These are phyloP conservation scores for Aspergillus fumigatus DNA, from an alignment of 2,329 filamentous ascomycete species.

Conservation along the genomic window DNA sequence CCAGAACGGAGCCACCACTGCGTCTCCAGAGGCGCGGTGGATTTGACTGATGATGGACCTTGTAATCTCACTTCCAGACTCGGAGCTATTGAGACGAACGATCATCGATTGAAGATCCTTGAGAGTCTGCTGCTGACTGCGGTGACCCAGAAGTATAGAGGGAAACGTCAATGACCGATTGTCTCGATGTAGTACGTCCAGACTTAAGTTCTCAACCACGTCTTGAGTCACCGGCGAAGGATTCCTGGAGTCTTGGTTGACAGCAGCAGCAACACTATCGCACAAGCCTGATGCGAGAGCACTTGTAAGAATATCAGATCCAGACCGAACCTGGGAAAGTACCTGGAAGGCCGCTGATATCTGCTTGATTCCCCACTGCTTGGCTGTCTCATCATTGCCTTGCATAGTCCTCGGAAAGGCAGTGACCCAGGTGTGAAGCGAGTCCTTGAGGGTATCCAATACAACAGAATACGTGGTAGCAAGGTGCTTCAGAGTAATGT, in stretches of 20 bases:
- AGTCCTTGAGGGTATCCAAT: conserved; percentile 61
- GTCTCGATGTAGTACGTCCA: conserved; percentile 24
- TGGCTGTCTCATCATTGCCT: conserved; percentile 72
- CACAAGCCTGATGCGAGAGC: conserved; percentile 55
- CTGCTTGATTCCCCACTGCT: conserved; percentile 67
- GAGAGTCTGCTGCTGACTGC: conserved; percentile 64
- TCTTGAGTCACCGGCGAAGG: conserved; percentile 26
- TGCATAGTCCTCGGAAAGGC: conserved; percentile 80
- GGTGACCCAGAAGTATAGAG: conserved; percentile 58
- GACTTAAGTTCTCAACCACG: conserved; percentile 17
- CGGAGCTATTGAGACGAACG: conserved; percentile 49
- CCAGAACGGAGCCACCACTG: conserved; percentile 72
- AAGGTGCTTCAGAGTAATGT: conserved; percentile 53
- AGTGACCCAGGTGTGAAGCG: conserved; percentile 74
- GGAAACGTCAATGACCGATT: conserved; percentile 45
- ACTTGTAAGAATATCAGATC: conserved; percentile 27
- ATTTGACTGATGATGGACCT: conserved; percentile 62
- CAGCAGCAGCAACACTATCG: conserved; percentile 61
- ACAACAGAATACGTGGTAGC: conserved; percentile 59
- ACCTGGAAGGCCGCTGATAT: conserved; percentile 69
- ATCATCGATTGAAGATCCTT: conserved; percentile 56
- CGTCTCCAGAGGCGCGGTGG: conserved; percentile 53
- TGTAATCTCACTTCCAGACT: conserved; percentile 49
- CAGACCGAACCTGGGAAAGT: conserved; percentile 57
- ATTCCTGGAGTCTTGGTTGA: conserved; percentile 32